Base-by-base conservation (phyloP, 257 asterid species). In the Fraxinus americana region DNA sequence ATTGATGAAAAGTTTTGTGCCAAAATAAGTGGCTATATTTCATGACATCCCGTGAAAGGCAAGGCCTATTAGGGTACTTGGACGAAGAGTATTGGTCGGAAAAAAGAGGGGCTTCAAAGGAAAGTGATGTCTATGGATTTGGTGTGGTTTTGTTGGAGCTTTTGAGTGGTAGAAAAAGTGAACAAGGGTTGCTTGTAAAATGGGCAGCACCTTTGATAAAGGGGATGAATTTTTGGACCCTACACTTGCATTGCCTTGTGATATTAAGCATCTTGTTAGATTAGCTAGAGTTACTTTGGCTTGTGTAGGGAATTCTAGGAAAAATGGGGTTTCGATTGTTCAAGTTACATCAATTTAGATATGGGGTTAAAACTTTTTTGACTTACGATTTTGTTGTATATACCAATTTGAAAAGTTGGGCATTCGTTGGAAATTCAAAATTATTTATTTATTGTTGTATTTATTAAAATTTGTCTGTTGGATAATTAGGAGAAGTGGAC, bases 121-220 rank as follows among this genome's bases (percentile, higher is more conserved):
- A 94, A 73, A 86, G 93, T 68, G 97, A 92, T 74, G 93, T 91
- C 67, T 94, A 81, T 74, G 97, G 97, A 11, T 79, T 92, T 13
- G 98, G 98, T 29, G 86, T 92, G 8, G 96, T 92, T 75, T 38
- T 94, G 87, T 75, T 92, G 88, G 98, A 94, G 80, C 76, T 94
- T 87, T 85, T 94, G 81, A 94, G 92, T 77, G 97, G 97, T 23
- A 86, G 89, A 81, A 91, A 78, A 71, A 82, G 86, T 75, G 90
- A 89, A 29, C 32, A 76, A 23, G 89, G 92, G 12, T 39, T 75
- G 83, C 82, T 94, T 57, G 92, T 89, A 4, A 73, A 79, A 29
- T 92, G 98, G 97, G 91, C 90, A 3, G 48, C 85, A 84, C 97
- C 97, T 25, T 91, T 94, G 92, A 90, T 92, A 38, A 92, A 84